These are phyloP conservation scores for Aspergillus ellipticus DNA, from an alignment of 495 filamentous ascomycete species.

Conservation along the genomic window DNA sequence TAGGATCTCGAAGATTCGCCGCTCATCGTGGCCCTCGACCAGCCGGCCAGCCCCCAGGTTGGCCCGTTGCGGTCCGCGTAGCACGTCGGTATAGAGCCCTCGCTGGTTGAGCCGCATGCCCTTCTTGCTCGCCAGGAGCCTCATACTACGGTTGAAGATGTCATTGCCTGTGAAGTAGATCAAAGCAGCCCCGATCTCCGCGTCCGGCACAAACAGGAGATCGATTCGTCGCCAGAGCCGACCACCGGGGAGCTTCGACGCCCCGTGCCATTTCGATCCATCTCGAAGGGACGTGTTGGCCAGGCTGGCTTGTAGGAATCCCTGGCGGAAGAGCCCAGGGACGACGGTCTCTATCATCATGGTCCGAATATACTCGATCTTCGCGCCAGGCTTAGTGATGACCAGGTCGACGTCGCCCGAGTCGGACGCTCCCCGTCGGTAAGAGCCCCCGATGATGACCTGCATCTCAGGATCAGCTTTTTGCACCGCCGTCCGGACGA, in stretches of 20 bases:
- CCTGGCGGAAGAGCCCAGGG: constrained; percentile 51
- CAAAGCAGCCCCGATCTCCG: constrained; percentile 80
- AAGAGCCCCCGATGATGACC: constrained; percentile 77
- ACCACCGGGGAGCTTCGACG: constrained; percentile 59
- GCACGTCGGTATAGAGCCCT: constrained; percentile 73
- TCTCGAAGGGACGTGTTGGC: constrained; percentile 39
- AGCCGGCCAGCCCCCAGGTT: constrained; percentile 72
- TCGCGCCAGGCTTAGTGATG: constrained; percentile 66
- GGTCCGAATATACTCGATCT: constrained; percentile 54
- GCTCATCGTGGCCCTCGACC: constrained; percentile 75
- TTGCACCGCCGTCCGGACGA: constrained; percentile 60
- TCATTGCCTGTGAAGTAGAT: constrained; percentile 97
- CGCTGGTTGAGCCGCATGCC: constrained; percentile 83
- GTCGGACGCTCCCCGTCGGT: constrained; percentile 69
- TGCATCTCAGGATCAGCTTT: constrained; percentile 61
- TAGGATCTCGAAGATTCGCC: constrained; percentile 78
- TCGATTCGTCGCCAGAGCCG: constrained; percentile 78
- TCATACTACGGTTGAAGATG: constrained; percentile 89
- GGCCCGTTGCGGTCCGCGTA: constrained; percentile 53
- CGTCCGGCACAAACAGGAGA: constrained; percentile 77
- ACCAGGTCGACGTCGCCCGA: constrained; percentile 86
- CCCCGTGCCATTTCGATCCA: constrained; percentile 85
- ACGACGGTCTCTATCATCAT: constrained; percentile 64
- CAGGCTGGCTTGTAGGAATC: constrained; percentile 58
- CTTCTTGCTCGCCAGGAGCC: constrained; percentile 78